Evolutionary conservation across 2,329 filamentous ascomycete species (phyloP), one percentile per base, ranked within the genome.

Genomic region (Teratosphaeria destructans): DNA sequence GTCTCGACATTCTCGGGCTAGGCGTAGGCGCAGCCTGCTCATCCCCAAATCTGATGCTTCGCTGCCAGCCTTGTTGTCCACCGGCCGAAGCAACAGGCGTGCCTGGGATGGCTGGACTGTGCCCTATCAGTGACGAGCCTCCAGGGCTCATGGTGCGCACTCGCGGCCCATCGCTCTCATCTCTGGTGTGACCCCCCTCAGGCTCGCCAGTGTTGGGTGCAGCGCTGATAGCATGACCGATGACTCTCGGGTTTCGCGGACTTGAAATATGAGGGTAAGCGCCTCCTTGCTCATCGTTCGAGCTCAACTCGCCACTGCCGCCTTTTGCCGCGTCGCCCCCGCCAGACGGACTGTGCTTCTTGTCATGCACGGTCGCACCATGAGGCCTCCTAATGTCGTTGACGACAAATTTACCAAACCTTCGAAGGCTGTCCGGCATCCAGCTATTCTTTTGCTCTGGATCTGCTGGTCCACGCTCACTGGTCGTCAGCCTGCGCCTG

Each of bases 1-100:
- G 53, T 10, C 43, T 49, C 43, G 43, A 49, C 5, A 49, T 23
- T 11, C 16, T 49, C 19, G 43, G 43, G 19, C 43, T 49, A n/a
- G 43, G 43, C 43, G 19, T 49, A 19, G 43, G 43, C 16, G 43
- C 43, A 49, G 19, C 14, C 3, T 26, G 54, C 34, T 72, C 68
- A 54, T 71, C 70, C 23, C 61, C 62, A 49, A 71, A 72, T 11
- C 67, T 64, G 55, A 72, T 72, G 49, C 65, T 72, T 34, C 70
- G 63, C 52, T 71, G 65, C 61, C 64, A 66, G 5, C 59, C 57
- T 23, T 55, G 52, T 23, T n/a, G 43, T 10, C 43, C 43, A 23
- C 16, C 19, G 57, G 34, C 23, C 52, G 43, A 52, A 12, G 59
- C 26, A 52, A 29, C 49, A 62, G 14, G 37, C 39, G 43, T 23